Conservation (phyloP, 768 basidiomycete genomes). For the Suillus lakei region DNA sequence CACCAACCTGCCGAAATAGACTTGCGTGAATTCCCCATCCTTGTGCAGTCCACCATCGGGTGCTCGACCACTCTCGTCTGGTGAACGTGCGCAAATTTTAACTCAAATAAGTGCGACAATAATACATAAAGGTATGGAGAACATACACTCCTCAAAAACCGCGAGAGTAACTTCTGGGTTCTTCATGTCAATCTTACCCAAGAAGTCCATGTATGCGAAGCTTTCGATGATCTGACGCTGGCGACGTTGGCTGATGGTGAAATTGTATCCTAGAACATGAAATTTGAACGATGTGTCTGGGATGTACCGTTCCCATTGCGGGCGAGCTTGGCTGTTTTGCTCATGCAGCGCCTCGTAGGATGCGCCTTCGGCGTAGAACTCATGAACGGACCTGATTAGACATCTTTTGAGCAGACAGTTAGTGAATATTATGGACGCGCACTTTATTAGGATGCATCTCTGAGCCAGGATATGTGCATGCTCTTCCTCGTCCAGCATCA, state of each 20-base stretch:
- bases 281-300: conserved; percentile 82
- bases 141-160: conserved; percentile 88
- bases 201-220: conserved; percentile 85
- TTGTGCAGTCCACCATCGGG: conserved; percentile 56
- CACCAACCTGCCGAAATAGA: conserved; percentile 90
- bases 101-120: not conserved
- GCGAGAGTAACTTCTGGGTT: conserved; percentile 73
- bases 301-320: conserved; percentile 63
- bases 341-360: conserved; percentile 75
- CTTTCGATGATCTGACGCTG: conserved; percentile 73
- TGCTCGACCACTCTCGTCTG: conserved; percentile 57
- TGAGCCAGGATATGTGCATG: conserved; percentile 75
- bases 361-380: conserved; percentile 74
- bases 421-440: conserved; percentile 22
- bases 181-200: conserved; percentile 83
- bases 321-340: conserved; percentile 45
- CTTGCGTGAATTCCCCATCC: conserved; percentile 69
- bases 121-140: not conserved
- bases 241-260: conserved; percentile 68
- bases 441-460: conserved; percentile 88
- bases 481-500: conserved; percentile 69
- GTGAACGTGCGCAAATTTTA: not conserved
- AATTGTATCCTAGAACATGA: conserved; percentile 73
- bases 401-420: not conserved
- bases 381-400: conserved; percentile 67